Percentiles rank a stretch among this genome's conserved stretches.
Conservation (phyloP, 805 yeast genomes). For the Clavispora vitiphila region DNA sequence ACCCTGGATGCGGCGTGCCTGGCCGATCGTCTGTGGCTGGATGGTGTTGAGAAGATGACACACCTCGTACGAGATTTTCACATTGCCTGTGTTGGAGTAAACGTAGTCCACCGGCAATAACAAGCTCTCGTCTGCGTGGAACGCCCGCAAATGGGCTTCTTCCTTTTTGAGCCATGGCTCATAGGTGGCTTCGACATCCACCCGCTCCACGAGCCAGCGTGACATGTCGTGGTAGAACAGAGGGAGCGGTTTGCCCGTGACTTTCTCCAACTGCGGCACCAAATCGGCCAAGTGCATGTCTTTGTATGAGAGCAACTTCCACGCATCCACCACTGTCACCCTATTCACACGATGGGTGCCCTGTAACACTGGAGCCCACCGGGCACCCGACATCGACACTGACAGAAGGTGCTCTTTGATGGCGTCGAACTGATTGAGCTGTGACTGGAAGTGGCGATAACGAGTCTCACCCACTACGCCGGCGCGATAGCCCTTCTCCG, state of each 20-base stretch:
- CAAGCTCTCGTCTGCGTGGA: constrained; percentile 76
- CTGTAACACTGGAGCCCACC: constrained; percentile 56
- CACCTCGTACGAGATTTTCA: constrained; percentile 68
- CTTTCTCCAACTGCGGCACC: constrained; percentile 22
- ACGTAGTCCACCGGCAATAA: constrained; percentile 64
- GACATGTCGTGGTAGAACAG: constrained; percentile 19
- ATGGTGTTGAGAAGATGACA: constrained; percentile 62
- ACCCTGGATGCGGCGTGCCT: constrained; percentile 92
- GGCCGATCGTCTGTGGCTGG: constrained; percentile 88
- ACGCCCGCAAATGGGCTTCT: constrained; percentile 63
- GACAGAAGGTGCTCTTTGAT: constrained; percentile 43
- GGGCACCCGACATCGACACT: constrained; percentile 46
- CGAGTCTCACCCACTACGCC: constrained; percentile 68
- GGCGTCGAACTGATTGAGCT: constrained; percentile 40
- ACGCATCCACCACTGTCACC: constrained; percentile 45
- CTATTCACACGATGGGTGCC: constrained; percentile 44
- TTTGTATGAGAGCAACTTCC: constrained; percentile 62
- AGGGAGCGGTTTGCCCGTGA: constrained; percentile 21
- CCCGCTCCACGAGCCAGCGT: constrained; percentile 48
- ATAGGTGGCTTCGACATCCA: constrained; percentile 78
- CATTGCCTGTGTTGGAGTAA: constrained; percentile 48
- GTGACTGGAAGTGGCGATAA: constrained; percentile 43
- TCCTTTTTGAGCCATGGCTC: constrained; percentile 77
- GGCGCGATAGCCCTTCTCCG: constrained; percentile 55
- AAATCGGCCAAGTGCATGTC: constrained; percentile 30